Evolutionary conservation across 768 basidiomycete species (phyloP).

Genomic region (Lentinula lateritia): DNA sequence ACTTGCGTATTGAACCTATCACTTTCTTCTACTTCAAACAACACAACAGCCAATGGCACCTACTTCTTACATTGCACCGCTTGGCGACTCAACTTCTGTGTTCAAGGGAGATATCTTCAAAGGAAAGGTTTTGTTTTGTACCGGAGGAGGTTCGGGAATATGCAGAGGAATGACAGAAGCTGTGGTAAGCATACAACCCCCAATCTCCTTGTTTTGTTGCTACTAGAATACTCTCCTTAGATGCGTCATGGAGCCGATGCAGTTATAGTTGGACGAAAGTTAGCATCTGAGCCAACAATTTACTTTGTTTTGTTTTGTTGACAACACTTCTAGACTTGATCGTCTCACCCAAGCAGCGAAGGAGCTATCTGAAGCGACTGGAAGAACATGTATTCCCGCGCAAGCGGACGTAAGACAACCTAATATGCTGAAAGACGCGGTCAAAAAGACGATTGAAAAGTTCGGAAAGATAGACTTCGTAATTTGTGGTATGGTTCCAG

Average conservation of each 20-base stretch:
- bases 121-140: constrained; percentile 88
- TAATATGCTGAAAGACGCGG: constrained; percentile 67
- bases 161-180: constrained; percentile 84
- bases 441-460: constrained; percentile 61
- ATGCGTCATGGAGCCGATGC: constrained; percentile 82
- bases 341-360: constrained; percentile 64
- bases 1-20: not conserved
- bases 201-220: not conserved
- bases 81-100: constrained; percentile 48
- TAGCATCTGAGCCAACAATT: constrained; percentile 19
- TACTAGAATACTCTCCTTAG: constrained; percentile 27
- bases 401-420: constrained; percentile 84
- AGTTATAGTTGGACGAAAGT: constrained; percentile 86
- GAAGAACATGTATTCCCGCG: constrained; percentile 61
- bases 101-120: constrained; percentile 83
- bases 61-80: constrained; percentile 34
- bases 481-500: constrained; percentile 65
- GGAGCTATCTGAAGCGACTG: constrained; percentile 66
- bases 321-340: constrained; percentile 47
- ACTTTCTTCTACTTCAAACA: not conserved
- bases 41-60: constrained; percentile 30
- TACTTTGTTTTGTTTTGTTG: not conserved
- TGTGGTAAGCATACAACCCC: constrained; percentile 46
- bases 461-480: constrained; percentile 94
- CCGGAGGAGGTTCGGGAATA: constrained; percentile 91